Conservation (phyloP, 345 rosid species). For the Eucalyptus paniculata region DNA sequence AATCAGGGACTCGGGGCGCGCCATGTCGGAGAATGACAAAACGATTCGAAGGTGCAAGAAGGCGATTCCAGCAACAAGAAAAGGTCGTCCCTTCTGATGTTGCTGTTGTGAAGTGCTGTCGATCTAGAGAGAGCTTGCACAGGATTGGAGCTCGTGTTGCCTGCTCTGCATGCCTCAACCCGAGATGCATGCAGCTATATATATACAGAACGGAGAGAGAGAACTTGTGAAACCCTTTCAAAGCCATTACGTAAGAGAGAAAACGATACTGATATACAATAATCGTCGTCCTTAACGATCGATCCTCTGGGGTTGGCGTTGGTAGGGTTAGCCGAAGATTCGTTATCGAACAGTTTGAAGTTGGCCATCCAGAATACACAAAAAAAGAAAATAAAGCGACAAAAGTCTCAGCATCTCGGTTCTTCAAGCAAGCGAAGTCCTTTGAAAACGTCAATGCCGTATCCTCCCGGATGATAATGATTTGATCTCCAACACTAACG, state of each 20-base stretch:
- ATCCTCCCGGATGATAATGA: not conserved
- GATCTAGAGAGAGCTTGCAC: not conserved
- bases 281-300: not conserved
- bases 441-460: not conserved
- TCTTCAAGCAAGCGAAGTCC: not conserved
- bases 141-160: not conserved
- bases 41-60: not conserved
- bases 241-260: not conserved
- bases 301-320: not conserved
- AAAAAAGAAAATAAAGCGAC: not conserved
- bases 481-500: not conserved
- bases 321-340: not conserved
- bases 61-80: not conserved
- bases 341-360: not conserved
- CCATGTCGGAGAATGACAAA: not conserved
- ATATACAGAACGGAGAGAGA: not conserved
- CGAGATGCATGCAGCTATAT: not conserved
- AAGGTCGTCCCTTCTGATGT: not conserved
- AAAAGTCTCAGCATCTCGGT: not conserved
- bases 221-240: not conserved
- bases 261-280: not conserved
- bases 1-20: not conserved
- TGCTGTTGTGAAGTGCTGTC: not conserved
- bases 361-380: not conserved
- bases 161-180: not conserved